These are phyloP conservation scores for Nematodospora anomalae DNA, from an alignment of 1,139 yeast species.

Conservation along the genomic window DNA sequence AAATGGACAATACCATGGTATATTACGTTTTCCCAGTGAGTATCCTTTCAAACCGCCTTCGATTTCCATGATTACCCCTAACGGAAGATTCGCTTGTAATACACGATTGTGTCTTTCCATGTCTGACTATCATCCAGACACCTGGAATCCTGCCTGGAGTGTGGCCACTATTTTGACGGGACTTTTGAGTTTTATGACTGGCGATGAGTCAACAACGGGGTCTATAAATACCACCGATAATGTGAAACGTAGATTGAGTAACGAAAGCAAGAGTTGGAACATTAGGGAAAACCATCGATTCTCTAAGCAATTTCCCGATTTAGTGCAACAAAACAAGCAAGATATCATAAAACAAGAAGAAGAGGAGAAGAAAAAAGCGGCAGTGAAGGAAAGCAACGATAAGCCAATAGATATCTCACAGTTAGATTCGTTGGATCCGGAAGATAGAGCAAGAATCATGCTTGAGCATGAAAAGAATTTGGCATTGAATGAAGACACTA, in stretches of 20 bases:
- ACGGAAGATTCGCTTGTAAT: constrained; percentile 75
- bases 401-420: constrained; percentile 24
- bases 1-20: constrained; percentile 89
- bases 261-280: constrained; percentile 69
- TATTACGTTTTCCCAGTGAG: constrained; percentile 77
- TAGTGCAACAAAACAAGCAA: constrained; percentile 47
- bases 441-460: constrained; percentile 44
- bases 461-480: constrained; percentile 23
- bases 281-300: constrained; percentile 55
- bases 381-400: constrained; percentile 9
- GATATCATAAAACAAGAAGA: constrained; percentile 22
- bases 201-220: constrained; percentile 40
- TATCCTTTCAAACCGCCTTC: constrained; percentile 94
- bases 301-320: constrained; percentile 64
- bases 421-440: constrained; percentile 40
- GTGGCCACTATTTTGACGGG: constrained; percentile 86
- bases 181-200: constrained; percentile 83
- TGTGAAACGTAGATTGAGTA: constrained; percentile 38
- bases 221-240: constrained; percentile 37
- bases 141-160: constrained; percentile 96
- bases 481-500: constrained; percentile 11
- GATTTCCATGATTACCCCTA: constrained; percentile 86
- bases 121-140: constrained; percentile 90
- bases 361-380: constrained; percentile 8
- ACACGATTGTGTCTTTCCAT: constrained; percentile 81